A percentile compares a stretch with the other conserved stretches of the same genome.
Conservation (phyloP, 2,329 filamentous ascomycete genomes). For the Hymenoscyphus fructigenus region DNA sequence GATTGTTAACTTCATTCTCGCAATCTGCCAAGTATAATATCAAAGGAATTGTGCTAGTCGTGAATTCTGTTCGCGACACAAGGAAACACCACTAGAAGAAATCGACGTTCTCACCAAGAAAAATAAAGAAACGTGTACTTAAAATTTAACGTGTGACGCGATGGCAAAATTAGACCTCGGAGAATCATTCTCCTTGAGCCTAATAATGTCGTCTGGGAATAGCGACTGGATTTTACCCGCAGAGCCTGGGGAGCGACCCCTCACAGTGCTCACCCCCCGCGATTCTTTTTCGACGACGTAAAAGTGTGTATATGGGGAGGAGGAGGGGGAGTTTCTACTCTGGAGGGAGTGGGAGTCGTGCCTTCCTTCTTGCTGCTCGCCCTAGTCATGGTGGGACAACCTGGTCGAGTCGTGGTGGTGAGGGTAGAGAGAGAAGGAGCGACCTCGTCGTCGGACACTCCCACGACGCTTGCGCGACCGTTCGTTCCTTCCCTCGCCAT, state of each 20-base stretch:
- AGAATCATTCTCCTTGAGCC: constrained; percentile 4
- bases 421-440: too few relatives aligned
- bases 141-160: constrained; percentile 6
- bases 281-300: neutral
- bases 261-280: neutral
- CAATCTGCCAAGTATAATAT: too few relatives aligned
- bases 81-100: too few relatives aligned
- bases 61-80: too few relatives aligned
- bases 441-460: too few relatives aligned
- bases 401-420: too few relatives aligned
- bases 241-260: neutral
- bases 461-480: too few relatives aligned
- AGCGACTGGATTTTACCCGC: neutral
- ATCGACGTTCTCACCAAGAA: neutral
- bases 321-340: too few relatives aligned
- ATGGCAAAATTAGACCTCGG: neutral
- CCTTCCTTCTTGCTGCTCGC: too few relatives aligned
- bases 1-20: constrained; percentile 20
- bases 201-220: constrained; percentile 3
- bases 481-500: too few relatives aligned
- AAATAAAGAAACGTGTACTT: constrained; percentile 13
- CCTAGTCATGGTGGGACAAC: too few relatives aligned
- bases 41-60: neutral
- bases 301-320: neutral
- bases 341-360: too few relatives aligned